phyloP scores from a whole-genome alignment of 169 alveolate species.

The Cystoisospora suis region DNA sequence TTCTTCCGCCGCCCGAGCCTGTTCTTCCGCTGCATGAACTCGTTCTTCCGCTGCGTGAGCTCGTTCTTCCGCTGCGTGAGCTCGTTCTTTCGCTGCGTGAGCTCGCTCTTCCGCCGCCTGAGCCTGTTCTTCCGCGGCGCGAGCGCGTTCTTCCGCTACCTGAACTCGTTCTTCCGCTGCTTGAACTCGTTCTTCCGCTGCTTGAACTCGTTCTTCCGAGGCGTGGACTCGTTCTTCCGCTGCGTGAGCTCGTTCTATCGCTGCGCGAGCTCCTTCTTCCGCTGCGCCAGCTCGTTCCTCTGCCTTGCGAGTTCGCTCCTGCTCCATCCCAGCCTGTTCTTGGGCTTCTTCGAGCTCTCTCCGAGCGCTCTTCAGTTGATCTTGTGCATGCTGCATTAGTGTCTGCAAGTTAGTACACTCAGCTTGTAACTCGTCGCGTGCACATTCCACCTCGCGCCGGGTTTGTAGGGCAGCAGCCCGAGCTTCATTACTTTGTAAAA shows the following conservation, averaged over 20 bases:
- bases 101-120: neutral
- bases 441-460: neutral
- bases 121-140: neutral
- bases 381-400: neutral
- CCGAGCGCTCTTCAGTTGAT: neutral
- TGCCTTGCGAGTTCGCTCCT: constrained; percentile 5
- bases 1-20: neutral
- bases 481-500: neutral
- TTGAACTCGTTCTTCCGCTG: neutral
- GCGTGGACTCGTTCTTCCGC: neutral
- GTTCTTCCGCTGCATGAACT: neutral
- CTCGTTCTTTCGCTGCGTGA: neutral
- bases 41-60: neutral
- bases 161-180: neutral
- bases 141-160: neutral
- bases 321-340: neutral
- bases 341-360: neutral
- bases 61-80: neutral
- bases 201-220: neutral
- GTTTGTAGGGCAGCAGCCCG: neutral
- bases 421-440: constrained; percentile 1
- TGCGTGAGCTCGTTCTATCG: neutral
- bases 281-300: neutral
- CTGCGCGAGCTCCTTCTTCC: neutral
- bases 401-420: too few relatives aligned